Conservation (phyloP, 2,329 filamentous ascomycete genomes). For the Neurospora crassa region DNA sequence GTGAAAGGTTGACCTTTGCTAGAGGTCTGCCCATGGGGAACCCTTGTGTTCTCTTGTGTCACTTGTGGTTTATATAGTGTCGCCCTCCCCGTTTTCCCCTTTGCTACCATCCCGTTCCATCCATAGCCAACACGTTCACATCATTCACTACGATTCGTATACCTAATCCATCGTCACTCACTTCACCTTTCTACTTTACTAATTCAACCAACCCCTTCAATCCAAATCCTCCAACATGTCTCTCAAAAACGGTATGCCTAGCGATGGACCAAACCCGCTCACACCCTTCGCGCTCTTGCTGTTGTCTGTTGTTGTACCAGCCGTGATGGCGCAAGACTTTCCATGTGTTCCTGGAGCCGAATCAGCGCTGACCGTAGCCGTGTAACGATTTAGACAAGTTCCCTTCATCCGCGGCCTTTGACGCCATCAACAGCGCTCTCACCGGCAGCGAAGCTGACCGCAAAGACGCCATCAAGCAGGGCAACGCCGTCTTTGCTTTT, state of each 20-base stretch:
- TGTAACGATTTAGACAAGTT: conserved; percentile 53
- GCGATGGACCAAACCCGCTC: background rate
- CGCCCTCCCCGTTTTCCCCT: background rate
- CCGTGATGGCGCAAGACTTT: background rate
- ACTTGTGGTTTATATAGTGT: conserved; percentile 7
- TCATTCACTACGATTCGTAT: background rate
- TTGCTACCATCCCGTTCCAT: background rate
- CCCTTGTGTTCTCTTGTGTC: background rate
- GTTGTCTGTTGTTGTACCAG: background rate
- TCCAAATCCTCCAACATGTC: conserved; percentile 43
- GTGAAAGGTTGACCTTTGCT: background rate
- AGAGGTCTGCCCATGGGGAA: background rate
- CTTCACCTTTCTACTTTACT: background rate
- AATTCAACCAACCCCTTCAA: background rate
- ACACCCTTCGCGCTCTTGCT: background rate
- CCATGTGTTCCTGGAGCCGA: background rate
- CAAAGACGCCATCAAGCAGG: conserved; percentile 81
- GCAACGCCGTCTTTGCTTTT: conserved; percentile 81
- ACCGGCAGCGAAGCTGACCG: conserved; percentile 58
- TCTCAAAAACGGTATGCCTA: conserved; percentile 58
- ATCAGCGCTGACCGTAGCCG: conserved; percentile 2
- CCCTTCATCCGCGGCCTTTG: conserved; percentile 85
- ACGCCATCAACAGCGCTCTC: conserved; percentile 70
- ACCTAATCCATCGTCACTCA: background rate
- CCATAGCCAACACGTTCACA: conserved; percentile 1